Evolutionary conservation across 179 eudicot species (phyloP).

Genomic region (Patellifolia procumbens): DNA sequence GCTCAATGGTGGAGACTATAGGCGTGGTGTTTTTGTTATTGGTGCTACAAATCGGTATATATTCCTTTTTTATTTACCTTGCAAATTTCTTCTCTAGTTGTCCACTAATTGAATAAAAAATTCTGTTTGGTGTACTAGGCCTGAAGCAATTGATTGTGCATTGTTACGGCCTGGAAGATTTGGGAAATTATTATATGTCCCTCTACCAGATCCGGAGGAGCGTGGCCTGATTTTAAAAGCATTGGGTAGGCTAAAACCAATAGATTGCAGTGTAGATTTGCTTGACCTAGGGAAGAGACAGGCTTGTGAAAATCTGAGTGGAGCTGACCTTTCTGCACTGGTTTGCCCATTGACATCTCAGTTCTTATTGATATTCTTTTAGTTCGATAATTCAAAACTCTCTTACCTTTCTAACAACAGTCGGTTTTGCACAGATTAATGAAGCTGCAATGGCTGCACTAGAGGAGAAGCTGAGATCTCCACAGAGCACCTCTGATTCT

Average conservation of each 20-base stretch:
- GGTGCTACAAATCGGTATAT: conserved; percentile 91
- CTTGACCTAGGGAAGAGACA: conserved; percentile 53
- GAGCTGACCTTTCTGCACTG: conserved; percentile 87
- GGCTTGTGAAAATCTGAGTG: conserved; percentile 69
- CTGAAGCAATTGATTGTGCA: conserved; percentile 80
- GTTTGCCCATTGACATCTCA: conserved; percentile 36
- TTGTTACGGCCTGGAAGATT: conserved; percentile 76
- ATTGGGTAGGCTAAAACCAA: conserved; percentile 53
- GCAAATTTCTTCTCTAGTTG: not conserved
- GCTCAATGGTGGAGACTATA: conserved; percentile 78
- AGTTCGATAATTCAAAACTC: not conserved
- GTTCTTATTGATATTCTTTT: not conserved
- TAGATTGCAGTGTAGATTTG: conserved; percentile 72
- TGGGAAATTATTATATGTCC: conserved; percentile 68
- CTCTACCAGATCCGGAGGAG: conserved; percentile 65
- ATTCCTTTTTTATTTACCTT: not conserved
- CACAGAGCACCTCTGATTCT: conserved; percentile 20
- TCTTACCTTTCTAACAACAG: not conserved
- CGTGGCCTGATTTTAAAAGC: conserved; percentile 80
- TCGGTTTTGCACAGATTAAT: conserved; percentile 46
- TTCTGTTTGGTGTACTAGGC: conserved; percentile 39
- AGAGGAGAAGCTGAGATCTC: conserved; percentile 44
- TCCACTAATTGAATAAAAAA: not conserved
- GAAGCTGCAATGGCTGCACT: conserved; percentile 72
- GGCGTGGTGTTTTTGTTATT: conserved; percentile 81